A percentile compares a stretch with the other conserved stretches of the same genome.
phyloP scores from a whole-genome alignment of 2,329 filamentous ascomycete genomes.

The Clarireedia sp. region DNA sequence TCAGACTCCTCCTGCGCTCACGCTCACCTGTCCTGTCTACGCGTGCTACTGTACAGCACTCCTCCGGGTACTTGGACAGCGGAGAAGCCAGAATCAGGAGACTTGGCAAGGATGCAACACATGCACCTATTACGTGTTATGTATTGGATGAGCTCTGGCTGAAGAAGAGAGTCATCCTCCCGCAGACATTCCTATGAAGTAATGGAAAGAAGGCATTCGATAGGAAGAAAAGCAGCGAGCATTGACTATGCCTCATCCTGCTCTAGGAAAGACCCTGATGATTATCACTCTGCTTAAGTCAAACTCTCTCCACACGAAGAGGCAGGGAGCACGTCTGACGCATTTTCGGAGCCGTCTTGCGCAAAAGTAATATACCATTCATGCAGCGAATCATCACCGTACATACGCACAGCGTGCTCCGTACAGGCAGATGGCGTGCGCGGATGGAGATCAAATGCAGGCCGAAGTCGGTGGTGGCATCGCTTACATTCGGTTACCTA shows the following conservation, averaged over 20 bases:
- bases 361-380: background rate
- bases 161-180: background rate
- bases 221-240: background rate
- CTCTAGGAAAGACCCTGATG: background rate
- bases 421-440: no score
- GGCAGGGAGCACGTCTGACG: background rate
- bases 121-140: constrained; percentile 8
- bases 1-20: background rate
- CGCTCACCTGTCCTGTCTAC: background rate
- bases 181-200: background rate
- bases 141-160: background rate
- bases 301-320: no score
- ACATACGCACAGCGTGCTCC: no score
- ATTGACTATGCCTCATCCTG: background rate
- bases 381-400: no score
- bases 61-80: background rate
- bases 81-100: constrained; percentile 1
- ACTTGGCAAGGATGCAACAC: constrained; percentile 3
- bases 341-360: background rate
- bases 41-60: background rate
- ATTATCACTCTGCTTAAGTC: no score
- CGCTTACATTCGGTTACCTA: no score
- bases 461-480: no score
- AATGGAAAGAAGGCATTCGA: constrained; percentile 6
- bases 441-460: no score